These are phyloP conservation scores for Quercus tomentella DNA, from an alignment of 331 rosid species.

Conservation along the genomic window DNA sequence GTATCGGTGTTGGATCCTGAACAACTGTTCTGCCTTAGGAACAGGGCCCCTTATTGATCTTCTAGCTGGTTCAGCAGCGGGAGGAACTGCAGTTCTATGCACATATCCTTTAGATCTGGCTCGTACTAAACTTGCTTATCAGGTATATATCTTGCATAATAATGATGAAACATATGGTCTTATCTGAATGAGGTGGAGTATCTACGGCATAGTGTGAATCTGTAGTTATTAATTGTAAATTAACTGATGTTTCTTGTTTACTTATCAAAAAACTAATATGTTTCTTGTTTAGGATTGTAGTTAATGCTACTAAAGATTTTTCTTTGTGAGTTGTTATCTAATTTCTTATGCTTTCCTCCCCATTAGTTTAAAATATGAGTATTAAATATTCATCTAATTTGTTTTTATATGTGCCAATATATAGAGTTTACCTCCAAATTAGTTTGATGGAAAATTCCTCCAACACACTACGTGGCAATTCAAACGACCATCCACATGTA, in stretches of 20 bases:
- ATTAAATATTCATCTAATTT: background rate
- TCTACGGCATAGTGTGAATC: background rate
- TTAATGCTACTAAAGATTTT: background rate
- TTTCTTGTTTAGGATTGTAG: background rate
- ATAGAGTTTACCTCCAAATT: no score
- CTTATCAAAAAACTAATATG: background rate
- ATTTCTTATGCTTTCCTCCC: no score
- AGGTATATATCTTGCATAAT: slow-evolving; percentile 41
- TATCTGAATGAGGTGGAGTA: background rate
- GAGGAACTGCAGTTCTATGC: slow-evolving; percentile 88
- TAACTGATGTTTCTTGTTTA: no score
- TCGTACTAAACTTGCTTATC: slow-evolving; percentile 97
- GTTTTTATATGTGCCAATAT: background rate
- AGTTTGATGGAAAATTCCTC: no score
- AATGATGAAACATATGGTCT: slow-evolving; percentile 1
- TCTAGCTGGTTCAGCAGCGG: slow-evolving; percentile 94
- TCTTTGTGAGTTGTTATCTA: no score
- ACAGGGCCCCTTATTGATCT: slow-evolving; percentile 87
- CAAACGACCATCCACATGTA: rapidly evolving
- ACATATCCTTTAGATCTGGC: slow-evolving; percentile 97
- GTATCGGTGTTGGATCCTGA: slow-evolving; percentile 79
- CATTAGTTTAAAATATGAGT: background rate
- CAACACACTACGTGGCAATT: no score
- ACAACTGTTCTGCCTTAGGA: slow-evolving; percentile 61
- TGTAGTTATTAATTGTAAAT: background rate